Evolutionary conservation across 495 filamentous ascomycete genomes (phyloP), one percentile per base, ranked within the genome.

Genomic region (Evansstolkia leycettana): DNA sequence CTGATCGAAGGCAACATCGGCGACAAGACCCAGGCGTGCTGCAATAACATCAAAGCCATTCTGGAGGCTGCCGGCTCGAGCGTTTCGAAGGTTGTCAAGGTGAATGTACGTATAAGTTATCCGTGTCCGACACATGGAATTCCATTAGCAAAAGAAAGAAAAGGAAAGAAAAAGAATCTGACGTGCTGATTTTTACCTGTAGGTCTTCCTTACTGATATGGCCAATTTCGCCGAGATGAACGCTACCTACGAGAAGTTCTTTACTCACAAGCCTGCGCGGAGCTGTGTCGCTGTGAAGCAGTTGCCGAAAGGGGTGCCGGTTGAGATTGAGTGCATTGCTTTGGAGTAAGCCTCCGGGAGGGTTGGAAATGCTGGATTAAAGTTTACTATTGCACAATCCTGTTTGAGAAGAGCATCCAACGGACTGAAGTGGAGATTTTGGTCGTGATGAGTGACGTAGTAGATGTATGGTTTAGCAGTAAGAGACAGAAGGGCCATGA

Each of bases 281-380:
- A 90, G 83, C 64, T 95, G 89, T 61, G 83, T 96, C 38, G 89
- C 85, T 33, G 89, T 89, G 32, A 75, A 77, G 56, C 75, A 88
- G 65, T 68, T 95, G 43, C 89, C 89, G 35, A 93, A 93, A 74
- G 80, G 76, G 24, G 87, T 87, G 32, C 74, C 78, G 33, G 78
- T 94, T 36, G 89, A 95, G 75, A 94, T 96, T 56, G 89, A 95
- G 72, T 84, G 80, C 58, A 54, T 75, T 82, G 61, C 80, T 64
- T 33, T 87, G 37, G 59, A 24, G 38, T 34, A 40, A 31, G 20
- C 5, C 4, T 23, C 5, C 5, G 20, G 20, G 5, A 23, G 9
- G 4, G 20, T 23, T 23, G 9, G 9, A 4, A 23, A 23, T 23
- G 20, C 20, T 23, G 20, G n/a, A 23, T 9, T 29, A n/a, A n/a